Percentiles rank a stretch among this genome's conserved stretches.
Conservation (phyloP, 805 yeast genomes). For the Cyberlindnera euphorbiae region DNA sequence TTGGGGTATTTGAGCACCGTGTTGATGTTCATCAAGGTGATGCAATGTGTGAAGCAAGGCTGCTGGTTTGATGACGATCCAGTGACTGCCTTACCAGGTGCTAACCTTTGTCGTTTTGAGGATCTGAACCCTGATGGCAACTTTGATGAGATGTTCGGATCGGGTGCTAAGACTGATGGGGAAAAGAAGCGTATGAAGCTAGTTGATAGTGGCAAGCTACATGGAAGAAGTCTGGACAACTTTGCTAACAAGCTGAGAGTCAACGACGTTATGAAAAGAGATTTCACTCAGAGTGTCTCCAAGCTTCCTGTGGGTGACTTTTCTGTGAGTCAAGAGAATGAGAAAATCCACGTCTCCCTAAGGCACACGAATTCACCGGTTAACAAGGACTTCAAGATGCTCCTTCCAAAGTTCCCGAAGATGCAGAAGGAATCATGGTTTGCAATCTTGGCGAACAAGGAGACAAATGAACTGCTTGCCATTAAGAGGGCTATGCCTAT, state of each 20-base stretch:
- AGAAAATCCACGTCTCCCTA: conserved; percentile 39
- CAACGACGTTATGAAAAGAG: conserved; percentile 35
- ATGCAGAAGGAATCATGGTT: conserved; percentile 94
- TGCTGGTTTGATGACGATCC: conserved; percentile 82
- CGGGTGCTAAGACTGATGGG: background rate
- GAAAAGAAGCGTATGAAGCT: conserved; percentile 3
- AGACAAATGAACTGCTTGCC: conserved; percentile 49
- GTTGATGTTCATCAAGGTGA: conserved; percentile 54
- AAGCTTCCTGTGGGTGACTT: conserved; percentile 60
- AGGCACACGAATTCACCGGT: conserved; percentile 44
- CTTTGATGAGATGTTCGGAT: conserved; percentile 7
- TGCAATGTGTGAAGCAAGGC: conserved; percentile 88
- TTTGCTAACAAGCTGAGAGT: conserved; percentile 34
- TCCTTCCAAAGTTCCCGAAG: conserved; percentile 82
- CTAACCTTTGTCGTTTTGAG: conserved; percentile 17
- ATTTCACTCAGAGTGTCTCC: conserved; percentile 48
- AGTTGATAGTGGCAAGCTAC: conserved; percentile 22
- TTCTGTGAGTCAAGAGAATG: conserved; percentile 34
- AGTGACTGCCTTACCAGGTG: conserved; percentile 32
- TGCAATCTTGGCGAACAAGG: conserved; percentile 50
- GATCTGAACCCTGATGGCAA: conserved; percentile 20
- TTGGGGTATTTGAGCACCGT: conserved; percentile 66
- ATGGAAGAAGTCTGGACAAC: conserved; percentile 35
- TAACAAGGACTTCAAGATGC: conserved; percentile 59
- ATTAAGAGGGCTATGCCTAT: conserved; percentile 75